Evolutionary conservation across 164 flowering plant genomes (phyloP), one percentile per base, ranked within the genome.

Genomic region (Liquidambar formosana): DNA sequence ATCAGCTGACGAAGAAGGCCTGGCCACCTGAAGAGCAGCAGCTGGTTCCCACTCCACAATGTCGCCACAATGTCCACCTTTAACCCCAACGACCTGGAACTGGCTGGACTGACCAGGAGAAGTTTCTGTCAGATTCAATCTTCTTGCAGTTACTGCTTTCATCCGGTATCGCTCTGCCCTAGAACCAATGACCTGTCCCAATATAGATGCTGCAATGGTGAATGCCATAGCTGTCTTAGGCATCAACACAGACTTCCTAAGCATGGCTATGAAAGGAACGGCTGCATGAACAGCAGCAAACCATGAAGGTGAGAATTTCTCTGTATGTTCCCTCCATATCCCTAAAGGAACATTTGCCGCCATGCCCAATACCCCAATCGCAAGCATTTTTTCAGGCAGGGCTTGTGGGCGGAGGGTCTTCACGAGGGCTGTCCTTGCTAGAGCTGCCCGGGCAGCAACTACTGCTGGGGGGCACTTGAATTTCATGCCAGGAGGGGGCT

Each of bases 171-270:
- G 82, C 77, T 95, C 99, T 1, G 98, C 98, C 66, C 97, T 89
- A 0, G 98, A 89, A 12, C 99, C 99, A 49, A 94, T 89, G 8
- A 89, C 94, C 80, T 95, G 99, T 52, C 99, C 98, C 65, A 95
- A 61, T 45, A 95, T 64, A 0, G 99, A 95, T 4, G 99, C 97
- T 64, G 87, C 99, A 53, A 95, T 89, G 18, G 99, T 95, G 61
- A 95, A 86, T 8, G 97, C 98, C 98, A 95, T 95, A 12, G 99
- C 99, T 21, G 97, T 52, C 76, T 93, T 96, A 5, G 99, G 99
- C 99, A 96, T 96, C 76, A 91, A 58, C 5, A 96, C 87, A 0
- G 92, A 83, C 69, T 93, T 95, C 83, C 99, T 84, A 21, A 95
- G 89, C 86, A 95, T 86, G 69, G 75, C 94, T 70, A 93, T 88